These are phyloP conservation scores for Nothophytophthora sp. DNA, from an alignment of 352 stramenopile species.

Conservation along the genomic window DNA sequence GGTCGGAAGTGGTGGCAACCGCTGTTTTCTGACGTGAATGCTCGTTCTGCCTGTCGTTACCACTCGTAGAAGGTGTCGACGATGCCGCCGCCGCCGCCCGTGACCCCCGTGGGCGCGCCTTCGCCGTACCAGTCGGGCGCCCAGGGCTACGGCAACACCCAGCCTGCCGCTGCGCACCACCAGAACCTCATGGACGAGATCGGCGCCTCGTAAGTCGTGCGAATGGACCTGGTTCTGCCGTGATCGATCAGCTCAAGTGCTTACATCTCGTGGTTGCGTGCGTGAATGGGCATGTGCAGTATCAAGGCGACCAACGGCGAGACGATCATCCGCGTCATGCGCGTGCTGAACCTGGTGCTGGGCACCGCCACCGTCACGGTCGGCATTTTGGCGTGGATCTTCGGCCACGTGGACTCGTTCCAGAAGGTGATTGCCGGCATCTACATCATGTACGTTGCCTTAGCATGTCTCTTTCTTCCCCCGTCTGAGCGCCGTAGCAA, in stretches of 20 bases:
- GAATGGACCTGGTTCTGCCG: neutral
- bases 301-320: conserved; percentile 86
- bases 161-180: conserved; percentile 14
- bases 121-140: conserved; percentile 34
- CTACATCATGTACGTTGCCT: conserved; percentile 80
- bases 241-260: neutral
- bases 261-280: neutral
- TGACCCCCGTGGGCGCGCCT: conserved; percentile 24
- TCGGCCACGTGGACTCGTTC: conserved; percentile 73
- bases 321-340: conserved; percentile 83
- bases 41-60: conserved; percentile 12
- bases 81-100: conserved; percentile 37
- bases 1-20: conserved; percentile 3
- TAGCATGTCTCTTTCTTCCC: neutral
- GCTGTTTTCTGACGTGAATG: conserved; percentile 6
- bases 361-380: conserved; percentile 68
- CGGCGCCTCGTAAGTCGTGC: conserved; percentile 41
- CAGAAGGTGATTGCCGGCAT: conserved; percentile 84
- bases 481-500: neutral
- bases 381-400: conserved; percentile 80
- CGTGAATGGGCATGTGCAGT: conserved; percentile 1
- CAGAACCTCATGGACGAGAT: conserved; percentile 89
- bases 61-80: conserved; percentile 21
- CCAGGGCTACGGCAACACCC: conserved; percentile 10
- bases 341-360: conserved; percentile 74